A percentile compares a stretch with the other conserved stretches of the same genome.
phyloP scores from a whole-genome alignment of 164 flowering plant species.

The Umbellularia californica region DNA sequence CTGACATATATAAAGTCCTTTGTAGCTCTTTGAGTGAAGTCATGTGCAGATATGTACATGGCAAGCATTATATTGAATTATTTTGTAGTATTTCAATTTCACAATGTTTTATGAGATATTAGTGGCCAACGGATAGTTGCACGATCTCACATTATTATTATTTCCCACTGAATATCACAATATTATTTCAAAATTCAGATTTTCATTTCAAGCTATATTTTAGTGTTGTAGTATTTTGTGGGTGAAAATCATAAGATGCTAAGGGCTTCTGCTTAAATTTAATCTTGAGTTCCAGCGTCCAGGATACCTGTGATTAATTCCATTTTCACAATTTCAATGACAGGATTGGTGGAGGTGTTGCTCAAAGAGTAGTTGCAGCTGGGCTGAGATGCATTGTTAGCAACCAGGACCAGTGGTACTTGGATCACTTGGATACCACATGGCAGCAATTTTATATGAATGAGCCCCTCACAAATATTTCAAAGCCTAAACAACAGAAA shows the following conservation, averaged over 20 bases:
- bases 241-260: background rate
- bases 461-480: slow-evolving; percentile 71
- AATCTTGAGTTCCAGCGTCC: background rate
- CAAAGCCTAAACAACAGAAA: slow-evolving; percentile 43
- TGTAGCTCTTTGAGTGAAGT: background rate
- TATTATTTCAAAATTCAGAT: too few relatives aligned
- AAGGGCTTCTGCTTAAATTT: background rate
- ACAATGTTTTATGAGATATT: background rate
- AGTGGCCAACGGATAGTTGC: background rate
- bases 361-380: slow-evolving; percentile 51
- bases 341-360: slow-evolving; percentile 79
- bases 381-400: slow-evolving; percentile 86
- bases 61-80: background rate
- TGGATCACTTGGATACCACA: slow-evolving; percentile 64
- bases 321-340: background rate
- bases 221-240: background rate
- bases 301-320: background rate
- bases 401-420: slow-evolving; percentile 85
- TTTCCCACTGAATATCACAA: background rate
- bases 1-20: too few relatives aligned
- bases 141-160: too few relatives aligned
- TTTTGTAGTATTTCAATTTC: background rate
- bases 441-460: slow-evolving; percentile 69
- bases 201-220: background rate
- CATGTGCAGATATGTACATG: background rate